Percentiles rank a stretch among this genome's conserved stretches.
Evolutionary conservation across 345 rosid genomes (phyloP).

Genomic region (thale cress (Arabidopsis thaliana)): TAIR10.1 NC_003076.8:22436501-22437000

Average conservation of each 20-base stretch:
- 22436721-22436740: not conserved
- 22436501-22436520: slow-evolving; percentile 45
- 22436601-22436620: slow-evolving; percentile 20
- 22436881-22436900: not conserved
- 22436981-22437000: too few relatives aligned
- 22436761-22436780: not conserved
- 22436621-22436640: slow-evolving; percentile 15
- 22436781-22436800: not conserved
- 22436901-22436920: not conserved
- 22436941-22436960: too few relatives aligned
- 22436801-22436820: not conserved
- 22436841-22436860: not conserved
- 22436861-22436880: too few relatives aligned
- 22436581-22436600: slow-evolving; percentile 45
- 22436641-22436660: slow-evolving; percentile 1
- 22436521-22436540: slow-evolving; percentile 41
- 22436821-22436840: not conserved
- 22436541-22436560: slow-evolving; percentile 55
- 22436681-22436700: slow-evolving; percentile 36
- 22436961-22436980: too few relatives aligned
- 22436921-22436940: not conserved
- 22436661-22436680: slow-evolving; percentile 12
- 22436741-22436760: not conserved
- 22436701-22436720: not conserved
- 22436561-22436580: slow-evolving; percentile 50